Evolutionary conservation across 2,329 filamentous ascomycete species (phyloP).

Genomic region (Rhynchosporium secalis): DNA sequence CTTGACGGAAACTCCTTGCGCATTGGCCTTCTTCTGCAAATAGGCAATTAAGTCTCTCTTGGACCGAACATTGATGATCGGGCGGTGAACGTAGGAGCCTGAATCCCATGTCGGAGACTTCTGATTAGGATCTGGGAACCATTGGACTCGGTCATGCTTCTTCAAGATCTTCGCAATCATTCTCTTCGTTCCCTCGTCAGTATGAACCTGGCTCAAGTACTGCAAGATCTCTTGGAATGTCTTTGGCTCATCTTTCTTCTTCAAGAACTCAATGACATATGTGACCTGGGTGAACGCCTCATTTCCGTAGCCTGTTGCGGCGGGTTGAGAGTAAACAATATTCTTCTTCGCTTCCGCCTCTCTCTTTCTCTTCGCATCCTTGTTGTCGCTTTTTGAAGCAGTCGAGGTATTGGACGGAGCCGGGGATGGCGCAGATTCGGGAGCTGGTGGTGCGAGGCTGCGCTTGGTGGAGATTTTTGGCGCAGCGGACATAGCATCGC

Average conservation of each 20-base stretch:
- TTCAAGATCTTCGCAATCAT: slow-evolving; percentile 68
- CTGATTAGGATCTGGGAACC: slow-evolving; percentile 56
- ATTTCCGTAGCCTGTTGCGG: slow-evolving; percentile 71
- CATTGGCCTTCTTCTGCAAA: slow-evolving; percentile 78
- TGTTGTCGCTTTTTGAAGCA: slow-evolving; percentile 53
- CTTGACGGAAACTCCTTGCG: slow-evolving; percentile 78
- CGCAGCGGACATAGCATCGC: slow-evolving; percentile 62
- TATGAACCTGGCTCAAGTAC: slow-evolving; percentile 71
- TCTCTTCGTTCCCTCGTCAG: slow-evolving; percentile 60
- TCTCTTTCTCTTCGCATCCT: slow-evolving; percentile 65
- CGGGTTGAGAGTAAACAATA: slow-evolving; percentile 74
- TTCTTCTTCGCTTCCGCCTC: slow-evolving; percentile 45
- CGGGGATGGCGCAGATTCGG: slow-evolving; percentile 60
- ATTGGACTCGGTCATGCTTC: slow-evolving; percentile 60
- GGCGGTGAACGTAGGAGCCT: slow-evolving; percentile 80
- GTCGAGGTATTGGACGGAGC: slow-evolving; percentile 58
- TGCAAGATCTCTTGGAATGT: slow-evolving; percentile 75
- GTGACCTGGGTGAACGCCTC: slow-evolving; percentile 86
- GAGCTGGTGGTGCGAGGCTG: slow-evolving; percentile 49
- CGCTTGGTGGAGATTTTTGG: slow-evolving; percentile 58
- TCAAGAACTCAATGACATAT: slow-evolving; percentile 82
- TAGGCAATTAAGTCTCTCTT: slow-evolving; percentile 76
- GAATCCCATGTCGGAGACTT: slow-evolving; percentile 66
- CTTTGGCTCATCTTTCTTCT: slow-evolving; percentile 68
- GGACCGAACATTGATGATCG: slow-evolving; percentile 79